phyloP scores from a whole-genome alignment of 495 filamentous ascomycete species.

The Thermothielavioides terrestris region DNA sequence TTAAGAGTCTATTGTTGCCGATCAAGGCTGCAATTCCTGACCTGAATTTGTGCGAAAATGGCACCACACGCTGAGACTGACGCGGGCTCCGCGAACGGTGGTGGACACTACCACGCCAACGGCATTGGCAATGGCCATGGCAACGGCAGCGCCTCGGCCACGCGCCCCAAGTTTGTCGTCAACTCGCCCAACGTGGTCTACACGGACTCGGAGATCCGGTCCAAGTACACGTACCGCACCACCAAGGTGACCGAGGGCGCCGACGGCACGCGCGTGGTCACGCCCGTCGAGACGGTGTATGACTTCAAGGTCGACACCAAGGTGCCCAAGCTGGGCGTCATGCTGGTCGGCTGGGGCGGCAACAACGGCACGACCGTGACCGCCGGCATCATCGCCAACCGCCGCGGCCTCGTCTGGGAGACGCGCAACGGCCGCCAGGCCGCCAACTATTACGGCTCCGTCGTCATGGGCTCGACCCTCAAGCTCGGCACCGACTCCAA shows the following conservation, averaged over 20 bases:
- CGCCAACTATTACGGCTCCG: constrained; percentile 96
- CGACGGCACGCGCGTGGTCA: constrained; percentile 73
- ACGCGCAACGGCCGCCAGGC: constrained; percentile 76
- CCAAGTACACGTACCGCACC: constrained; percentile 94
- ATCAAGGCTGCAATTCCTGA: constrained; percentile 1
- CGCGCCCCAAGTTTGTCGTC: constrained; percentile 67
- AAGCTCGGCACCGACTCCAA: constrained; percentile 85
- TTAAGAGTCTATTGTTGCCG: constrained; percentile 36
- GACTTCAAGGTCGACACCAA: constrained; percentile 97
- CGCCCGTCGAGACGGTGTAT: constrained; percentile 81
- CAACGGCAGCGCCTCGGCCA: constrained; percentile 20
- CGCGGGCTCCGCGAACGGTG: constrained; percentile 66
- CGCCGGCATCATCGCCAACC: constrained; percentile 94
- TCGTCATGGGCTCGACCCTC: constrained; percentile 93
- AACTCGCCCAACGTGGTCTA: constrained; percentile 89
- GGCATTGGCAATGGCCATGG: constrained; percentile 43
- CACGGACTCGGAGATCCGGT: constrained; percentile 78
- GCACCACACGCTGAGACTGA: constrained; percentile 83
- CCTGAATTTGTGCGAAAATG: constrained; percentile 46
- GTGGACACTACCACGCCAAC: constrained; percentile 60
- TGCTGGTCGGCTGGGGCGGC: constrained; percentile 97
- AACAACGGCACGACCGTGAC: constrained; percentile 98
- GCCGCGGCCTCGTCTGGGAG: constrained; percentile 77
- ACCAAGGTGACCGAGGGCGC: constrained; percentile 64
- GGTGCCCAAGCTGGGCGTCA: constrained; percentile 87